These are phyloP conservation scores for Phialophora chinensis DNA, from an alignment of 2,329 filamentous ascomycete genomes.

Conservation along the genomic window DNA sequence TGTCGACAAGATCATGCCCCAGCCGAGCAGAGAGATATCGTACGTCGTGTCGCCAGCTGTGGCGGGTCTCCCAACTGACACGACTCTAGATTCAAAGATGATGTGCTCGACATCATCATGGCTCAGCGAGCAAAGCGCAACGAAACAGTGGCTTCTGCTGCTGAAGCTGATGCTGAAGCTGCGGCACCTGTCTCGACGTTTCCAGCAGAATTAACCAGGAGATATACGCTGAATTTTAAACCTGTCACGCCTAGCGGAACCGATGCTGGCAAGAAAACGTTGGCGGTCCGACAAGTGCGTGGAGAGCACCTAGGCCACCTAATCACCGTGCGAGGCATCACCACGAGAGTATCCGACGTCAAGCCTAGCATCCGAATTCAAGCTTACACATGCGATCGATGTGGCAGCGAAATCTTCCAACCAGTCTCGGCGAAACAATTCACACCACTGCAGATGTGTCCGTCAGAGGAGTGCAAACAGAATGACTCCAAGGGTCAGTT, in stretches of 20 bases:
- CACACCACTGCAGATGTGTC: constrained; percentile 82
- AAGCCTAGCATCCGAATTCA: constrained; percentile 98
- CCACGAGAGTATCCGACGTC: constrained; percentile 94
- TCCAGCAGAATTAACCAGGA: constrained; percentile 85
- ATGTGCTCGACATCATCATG: constrained; percentile 96
- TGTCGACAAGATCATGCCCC: constrained; percentile 84
- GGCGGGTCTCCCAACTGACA: constrained; percentile 4
- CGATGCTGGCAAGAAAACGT: constrained; percentile 67
- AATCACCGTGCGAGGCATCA: constrained; percentile 92
- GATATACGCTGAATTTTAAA: constrained; percentile 97
- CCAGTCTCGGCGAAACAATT: constrained; percentile 91
- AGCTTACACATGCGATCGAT: constrained; percentile 95
- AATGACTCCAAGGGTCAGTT: constrained; percentile 95
- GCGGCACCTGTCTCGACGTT: constrained; percentile 76
- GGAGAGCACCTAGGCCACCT: constrained; percentile 91
- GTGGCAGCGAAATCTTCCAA: constrained; percentile 97
- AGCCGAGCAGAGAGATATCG: constrained; percentile 76
- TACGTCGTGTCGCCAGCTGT: constrained; percentile 48
- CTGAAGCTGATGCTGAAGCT: constrained; percentile 69
- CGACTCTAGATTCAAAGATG: constrained; percentile 80
- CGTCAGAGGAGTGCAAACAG: constrained; percentile 84
- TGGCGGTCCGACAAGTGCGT: constrained; percentile 91
- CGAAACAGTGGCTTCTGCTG: constrained; percentile 71
- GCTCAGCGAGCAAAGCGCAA: constrained; percentile 87
- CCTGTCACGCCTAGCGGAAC: constrained; percentile 76